Percentiles rank a stretch among this genome's conserved stretches.
These are phyloP conservation scores for Trypanosoma lewisi DNA, from an alignment of 208 protist genomes.

Conservation along the genomic window DNA sequence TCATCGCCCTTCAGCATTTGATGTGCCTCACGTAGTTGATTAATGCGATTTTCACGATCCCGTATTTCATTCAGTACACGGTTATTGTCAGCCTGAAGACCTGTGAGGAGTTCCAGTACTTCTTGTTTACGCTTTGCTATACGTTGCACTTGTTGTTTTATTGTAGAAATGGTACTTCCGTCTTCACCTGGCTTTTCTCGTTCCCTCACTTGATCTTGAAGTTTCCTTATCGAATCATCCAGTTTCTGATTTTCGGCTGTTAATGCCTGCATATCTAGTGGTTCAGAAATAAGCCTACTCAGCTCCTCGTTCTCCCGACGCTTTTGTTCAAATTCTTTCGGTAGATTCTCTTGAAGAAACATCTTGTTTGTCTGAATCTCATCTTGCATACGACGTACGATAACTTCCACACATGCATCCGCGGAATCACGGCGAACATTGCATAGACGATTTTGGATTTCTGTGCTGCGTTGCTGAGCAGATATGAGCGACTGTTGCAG, in stretches of 20 bases:
- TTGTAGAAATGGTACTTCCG: constrained; percentile 69
- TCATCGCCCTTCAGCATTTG: constrained; percentile 88
- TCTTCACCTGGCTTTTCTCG: constrained; percentile 71
- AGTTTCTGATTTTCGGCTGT: constrained; percentile 59
- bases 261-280: constrained; percentile 75
- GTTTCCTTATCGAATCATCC: constrained; percentile 59
- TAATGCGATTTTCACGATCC: constrained; percentile 72
- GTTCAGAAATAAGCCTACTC: constrained; percentile 73
- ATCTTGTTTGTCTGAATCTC: constrained; percentile 87
- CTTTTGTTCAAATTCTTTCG: constrained; percentile 75
- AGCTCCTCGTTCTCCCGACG: constrained; percentile 77
- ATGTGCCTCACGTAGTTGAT: constrained; percentile 68
- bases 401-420: constrained; percentile 77
- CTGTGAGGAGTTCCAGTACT: constrained; percentile 60
- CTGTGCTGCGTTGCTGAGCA: constrained; percentile 57
- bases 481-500: constrained; percentile 79
- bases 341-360: constrained; percentile 86
- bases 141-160: constrained; percentile 83
- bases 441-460: constrained; percentile 81
- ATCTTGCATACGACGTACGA: constrained; percentile 83
- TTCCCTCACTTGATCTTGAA: constrained; percentile 59
- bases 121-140: constrained; percentile 68
- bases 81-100: constrained; percentile 79
- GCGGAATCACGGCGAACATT: constrained; percentile 80
- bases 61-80: constrained; percentile 63